Evolutionary conservation across 352 stramenopile genomes (phyloP).

Genomic region (Globisporangium middletonii): DNA sequence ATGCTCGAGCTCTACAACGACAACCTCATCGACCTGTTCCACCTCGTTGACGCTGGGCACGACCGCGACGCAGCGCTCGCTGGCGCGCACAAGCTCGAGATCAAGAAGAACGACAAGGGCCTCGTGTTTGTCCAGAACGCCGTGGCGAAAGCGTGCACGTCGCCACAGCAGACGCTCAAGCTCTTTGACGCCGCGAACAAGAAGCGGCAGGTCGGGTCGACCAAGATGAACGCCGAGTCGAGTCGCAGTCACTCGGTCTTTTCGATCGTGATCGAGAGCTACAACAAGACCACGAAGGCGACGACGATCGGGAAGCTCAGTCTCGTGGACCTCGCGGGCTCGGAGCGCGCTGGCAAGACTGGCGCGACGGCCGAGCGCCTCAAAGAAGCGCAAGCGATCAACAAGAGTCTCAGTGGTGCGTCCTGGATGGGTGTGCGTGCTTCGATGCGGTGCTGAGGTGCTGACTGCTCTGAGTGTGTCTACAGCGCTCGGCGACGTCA

Average conservation of each 20-base stretch:
- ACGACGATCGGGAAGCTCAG: slow-evolving; percentile 80
- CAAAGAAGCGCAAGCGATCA: slow-evolving; percentile 88
- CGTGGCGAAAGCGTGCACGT: slow-evolving; percentile 67
- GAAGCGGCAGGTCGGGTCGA: slow-evolving; percentile 86
- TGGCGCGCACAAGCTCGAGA: slow-evolving; percentile 80
- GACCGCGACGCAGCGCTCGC: slow-evolving; percentile 15
- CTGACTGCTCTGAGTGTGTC: background rate
- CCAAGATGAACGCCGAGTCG: slow-evolving; percentile 92
- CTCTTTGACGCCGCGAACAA: slow-evolving; percentile 87
- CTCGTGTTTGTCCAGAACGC: slow-evolving; percentile 90
- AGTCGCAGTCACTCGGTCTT: slow-evolving; percentile 90
- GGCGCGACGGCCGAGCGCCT: slow-evolving; percentile 77
- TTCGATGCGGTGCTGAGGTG: background rate
- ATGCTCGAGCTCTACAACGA: slow-evolving; percentile 95
- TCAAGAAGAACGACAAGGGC: slow-evolving; percentile 91
- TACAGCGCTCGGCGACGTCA: slow-evolving; percentile 87
- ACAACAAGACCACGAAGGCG: slow-evolving; percentile 86
- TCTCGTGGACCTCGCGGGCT: slow-evolving; percentile 86
- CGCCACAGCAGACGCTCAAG: slow-evolving; percentile 68
- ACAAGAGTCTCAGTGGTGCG: slow-evolving; percentile 84
- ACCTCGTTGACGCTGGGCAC: slow-evolving; percentile 60
- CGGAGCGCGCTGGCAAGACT: slow-evolving; percentile 83
- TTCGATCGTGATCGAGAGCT: slow-evolving; percentile 82
- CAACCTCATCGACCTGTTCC: slow-evolving; percentile 84
- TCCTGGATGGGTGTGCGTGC: slow-evolving; percentile 1